phyloP scores from a whole-genome alignment of 108 stramenopile genomes.

The Nitzschia putrida region DNA sequence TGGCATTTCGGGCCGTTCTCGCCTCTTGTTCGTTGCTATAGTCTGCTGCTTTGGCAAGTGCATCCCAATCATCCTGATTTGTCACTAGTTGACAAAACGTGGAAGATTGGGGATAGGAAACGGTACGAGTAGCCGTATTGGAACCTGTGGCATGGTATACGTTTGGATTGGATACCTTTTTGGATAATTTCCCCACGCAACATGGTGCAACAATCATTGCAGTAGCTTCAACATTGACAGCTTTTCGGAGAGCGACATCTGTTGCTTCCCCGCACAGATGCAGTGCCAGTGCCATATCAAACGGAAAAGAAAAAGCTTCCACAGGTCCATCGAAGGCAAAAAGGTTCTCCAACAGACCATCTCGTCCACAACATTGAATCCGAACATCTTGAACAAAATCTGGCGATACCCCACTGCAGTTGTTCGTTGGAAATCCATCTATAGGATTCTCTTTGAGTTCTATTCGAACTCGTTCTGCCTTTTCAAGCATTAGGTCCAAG shows the following conservation, averaged over 20 bases:
- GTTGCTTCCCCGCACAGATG: slow-evolving; percentile 83
- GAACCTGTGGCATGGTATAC: slow-evolving; percentile 64
- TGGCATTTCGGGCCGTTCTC: slow-evolving; percentile 53
- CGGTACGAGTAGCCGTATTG: slow-evolving; percentile 47
- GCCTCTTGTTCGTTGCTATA: slow-evolving; percentile 56
- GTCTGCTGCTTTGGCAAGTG: slow-evolving; percentile 74
- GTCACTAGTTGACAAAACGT: slow-evolving; percentile 42
- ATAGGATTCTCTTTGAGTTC: slow-evolving; percentile 2
- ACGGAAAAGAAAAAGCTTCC: slow-evolving; percentile 40
- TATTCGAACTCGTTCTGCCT: slow-evolving; percentile 35
- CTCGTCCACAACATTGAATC: slow-evolving; percentile 15
- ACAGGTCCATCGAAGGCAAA: slow-evolving; percentile 62
- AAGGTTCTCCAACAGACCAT: slow-evolving; percentile 49
- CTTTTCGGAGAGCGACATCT: slow-evolving; percentile 63
- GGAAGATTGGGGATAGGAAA: slow-evolving; percentile 69
- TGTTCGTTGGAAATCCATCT: background rate
- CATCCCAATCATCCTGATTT: slow-evolving; percentile 59
- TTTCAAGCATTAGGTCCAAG: slow-evolving; percentile 54
- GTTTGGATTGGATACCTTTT: slow-evolving; percentile 55
- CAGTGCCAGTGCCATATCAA: slow-evolving; percentile 68
- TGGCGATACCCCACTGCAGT: background rate
- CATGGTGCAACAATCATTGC: slow-evolving; percentile 65
- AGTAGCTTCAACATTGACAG: slow-evolving; percentile 31
- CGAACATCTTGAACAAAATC: background rate
- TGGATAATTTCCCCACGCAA: slow-evolving; percentile 70